Percentiles rank a stretch among this genome's conserved stretches.
Conservation (phyloP, 768 basidiomycete genomes). For the Rhodosporidiobolus odoratus region DNA sequence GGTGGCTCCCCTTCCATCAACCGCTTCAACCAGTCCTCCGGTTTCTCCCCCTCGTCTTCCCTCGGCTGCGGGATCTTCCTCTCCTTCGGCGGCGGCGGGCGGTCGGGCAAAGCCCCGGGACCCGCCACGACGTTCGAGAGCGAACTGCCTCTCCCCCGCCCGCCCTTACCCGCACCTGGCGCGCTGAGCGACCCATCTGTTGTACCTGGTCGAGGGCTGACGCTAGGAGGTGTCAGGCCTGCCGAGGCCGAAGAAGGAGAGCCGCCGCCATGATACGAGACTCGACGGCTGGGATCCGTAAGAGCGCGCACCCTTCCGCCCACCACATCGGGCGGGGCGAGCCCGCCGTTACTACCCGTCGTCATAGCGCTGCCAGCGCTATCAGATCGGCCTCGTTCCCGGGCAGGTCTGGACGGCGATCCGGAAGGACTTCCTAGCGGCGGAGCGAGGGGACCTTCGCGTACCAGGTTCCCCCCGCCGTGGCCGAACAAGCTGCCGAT, state of each 20-base stretch:
- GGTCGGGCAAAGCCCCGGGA: slow-evolving; percentile 8
- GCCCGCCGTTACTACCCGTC: neutral
- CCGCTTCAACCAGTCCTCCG: slow-evolving; percentile 60
- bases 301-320: slow-evolving; percentile 26
- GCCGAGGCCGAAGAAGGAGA: neutral
- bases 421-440: neutral
- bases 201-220: neutral
- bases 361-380: slow-evolving; percentile 3
- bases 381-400: neutral
- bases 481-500: slow-evolving; percentile 19
- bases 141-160: neutral
- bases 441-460: neutral
- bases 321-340: neutral
- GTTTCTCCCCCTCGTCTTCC: slow-evolving; percentile 1
- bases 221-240: too few relatives aligned
- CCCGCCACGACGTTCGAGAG: neutral
- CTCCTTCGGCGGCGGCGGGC: slow-evolving; percentile 7
- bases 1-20: slow-evolving; percentile 47
- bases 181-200: slow-evolving; percentile 7
- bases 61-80: neutral
- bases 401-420: neutral
- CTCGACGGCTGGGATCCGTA: slow-evolving; percentile 26
- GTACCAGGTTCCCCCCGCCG: neutral
- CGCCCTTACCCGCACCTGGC: neutral
- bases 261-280: slow-evolving; percentile 8